A percentile compares a stretch with the other conserved stretches of the same genome.
Evolutionary conservation across 257 asterid genomes (phyloP).

Genomic region (Cruciata laevipes): DNA sequence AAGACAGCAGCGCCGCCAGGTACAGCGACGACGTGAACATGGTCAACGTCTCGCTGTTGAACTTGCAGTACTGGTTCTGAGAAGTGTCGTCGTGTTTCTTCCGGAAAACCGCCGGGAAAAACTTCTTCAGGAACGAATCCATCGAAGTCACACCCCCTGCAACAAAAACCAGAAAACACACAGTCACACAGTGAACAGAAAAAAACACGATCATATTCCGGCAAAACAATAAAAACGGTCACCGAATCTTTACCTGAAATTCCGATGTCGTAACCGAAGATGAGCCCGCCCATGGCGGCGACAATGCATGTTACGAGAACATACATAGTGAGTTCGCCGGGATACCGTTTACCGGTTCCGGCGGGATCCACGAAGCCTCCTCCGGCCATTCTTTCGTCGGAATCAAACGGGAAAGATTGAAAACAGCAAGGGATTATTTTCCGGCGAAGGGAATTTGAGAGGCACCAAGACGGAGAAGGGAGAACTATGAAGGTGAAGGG

Average conservation of each 20-base stretch:
- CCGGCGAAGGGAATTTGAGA: background rate
- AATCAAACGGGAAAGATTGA: background rate
- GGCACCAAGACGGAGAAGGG: background rate
- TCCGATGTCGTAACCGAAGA: constrained; percentile 84
- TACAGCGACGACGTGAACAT: constrained; percentile 82
- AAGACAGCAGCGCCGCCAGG: constrained; percentile 67
- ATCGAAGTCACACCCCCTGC: constrained; percentile 87
- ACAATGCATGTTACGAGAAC: constrained; percentile 62
- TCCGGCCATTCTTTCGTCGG: constrained; percentile 55
- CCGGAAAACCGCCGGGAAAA: constrained; percentile 53
- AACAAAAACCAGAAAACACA: background rate
- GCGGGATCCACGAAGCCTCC: constrained; percentile 54
- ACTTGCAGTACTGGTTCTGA: constrained; percentile 75
- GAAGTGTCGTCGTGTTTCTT: constrained; percentile 39
- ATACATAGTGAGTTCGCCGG: constrained; percentile 63
- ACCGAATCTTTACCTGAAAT: constrained; percentile 50
- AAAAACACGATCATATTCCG: no score
- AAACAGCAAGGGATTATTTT: background rate
- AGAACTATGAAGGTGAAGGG: background rate
- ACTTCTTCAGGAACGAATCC: constrained; percentile 61
- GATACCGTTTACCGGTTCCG: constrained; percentile 48
- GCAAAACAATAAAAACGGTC: background rate
- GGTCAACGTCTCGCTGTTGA: constrained; percentile 60
- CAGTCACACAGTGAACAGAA: background rate
- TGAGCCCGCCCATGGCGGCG: constrained; percentile 96